A percentile compares a stretch with the other conserved stretches of the same genome.
These are phyloP conservation scores for Dictyostelium discoideum DNA, from an alignment of 78 protist genomes.

Conservation along the genomic window DNA sequence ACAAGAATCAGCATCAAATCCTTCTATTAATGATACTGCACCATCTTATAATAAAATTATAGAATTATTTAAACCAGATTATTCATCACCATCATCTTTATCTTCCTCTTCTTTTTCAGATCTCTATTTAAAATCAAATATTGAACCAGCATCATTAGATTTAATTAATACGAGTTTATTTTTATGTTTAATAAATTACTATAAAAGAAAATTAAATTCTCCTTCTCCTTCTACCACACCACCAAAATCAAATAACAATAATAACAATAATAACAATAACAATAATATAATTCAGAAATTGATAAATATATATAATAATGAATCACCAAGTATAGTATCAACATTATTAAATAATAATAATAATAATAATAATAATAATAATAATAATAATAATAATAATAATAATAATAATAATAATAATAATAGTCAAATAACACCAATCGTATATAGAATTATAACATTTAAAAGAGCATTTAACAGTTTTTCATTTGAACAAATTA, in stretches of 20 bases:
- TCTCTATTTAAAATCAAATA: not conserved
- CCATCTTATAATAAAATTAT: not conserved
- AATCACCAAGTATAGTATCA: not conserved
- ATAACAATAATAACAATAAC: not conserved
- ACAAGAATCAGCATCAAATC: not conserved
- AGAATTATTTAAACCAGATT: not conserved
- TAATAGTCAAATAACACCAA: not conserved
- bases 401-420: no score
- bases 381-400: no score
- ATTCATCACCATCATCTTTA: not conserved
- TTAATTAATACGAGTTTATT: not conserved
- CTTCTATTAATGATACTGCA: not conserved
- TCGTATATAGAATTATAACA: not conserved
- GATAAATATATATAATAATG: not conserved
- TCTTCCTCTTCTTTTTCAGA: not conserved
- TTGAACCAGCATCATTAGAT: not conserved
- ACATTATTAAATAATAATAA: not conserved
- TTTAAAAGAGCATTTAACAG: not conserved
- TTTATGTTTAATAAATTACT: not conserved
- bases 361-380: no score
- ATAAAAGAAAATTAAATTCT: not conserved
- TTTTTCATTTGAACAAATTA: not conserved
- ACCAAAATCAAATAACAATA: not conserved
- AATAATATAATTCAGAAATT: not conserved
- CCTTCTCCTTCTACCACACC: not conserved